Evolutionary conservation across 208 protist species (phyloP), one percentile per base, ranked within the genome.

Genomic region (Herpetomonas tarakana): DNA sequence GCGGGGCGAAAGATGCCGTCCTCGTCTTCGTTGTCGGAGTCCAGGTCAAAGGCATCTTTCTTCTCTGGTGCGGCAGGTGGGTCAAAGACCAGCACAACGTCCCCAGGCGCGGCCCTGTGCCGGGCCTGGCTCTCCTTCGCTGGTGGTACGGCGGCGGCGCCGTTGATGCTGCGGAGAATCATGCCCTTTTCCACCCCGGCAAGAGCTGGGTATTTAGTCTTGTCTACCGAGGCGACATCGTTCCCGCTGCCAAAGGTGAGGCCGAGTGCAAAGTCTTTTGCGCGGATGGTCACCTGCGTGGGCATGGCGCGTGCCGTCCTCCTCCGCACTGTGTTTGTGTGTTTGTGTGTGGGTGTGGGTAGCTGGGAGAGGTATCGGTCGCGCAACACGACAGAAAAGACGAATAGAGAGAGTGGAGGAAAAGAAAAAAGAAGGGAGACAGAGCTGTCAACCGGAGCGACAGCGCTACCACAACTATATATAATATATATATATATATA

Each of bases 1-100:
- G 73, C 70, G n/a, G 78, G 78, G 31, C 76, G 66, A 47, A 78
- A 77, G 27, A 26, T n/a, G 46, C 79, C 74, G 11, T 78, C 73
- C 19, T 79, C 78, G 22, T 68, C 68, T 12, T 94, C 88, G 0
- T 91, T 80, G 58, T 86, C 79, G 9, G 83, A 91, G 57, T 69
- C 74, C 31, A 94, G 70, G 53, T 94, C 88, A 58, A 94, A 92
- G 67, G 92, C 88, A 57, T 94, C 88, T 31, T 74, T 72, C 14
- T 35, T 26, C 39, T 55, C 25, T 19, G 3, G 53, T 6, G 21
- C 38, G 2, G 50, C 26, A 2, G 66, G 35, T 1, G 56, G 44
- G 9, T 44, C 54, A 11, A 93, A 71, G 16, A 88, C 80, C 11
- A 89, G 65, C 22, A 90, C 53, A 30, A 93, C 53, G 47, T 93